Evolutionary conservation across 2,329 filamentous ascomycete species (phyloP).

Genomic region (Ceratocystis papillata): DNA sequence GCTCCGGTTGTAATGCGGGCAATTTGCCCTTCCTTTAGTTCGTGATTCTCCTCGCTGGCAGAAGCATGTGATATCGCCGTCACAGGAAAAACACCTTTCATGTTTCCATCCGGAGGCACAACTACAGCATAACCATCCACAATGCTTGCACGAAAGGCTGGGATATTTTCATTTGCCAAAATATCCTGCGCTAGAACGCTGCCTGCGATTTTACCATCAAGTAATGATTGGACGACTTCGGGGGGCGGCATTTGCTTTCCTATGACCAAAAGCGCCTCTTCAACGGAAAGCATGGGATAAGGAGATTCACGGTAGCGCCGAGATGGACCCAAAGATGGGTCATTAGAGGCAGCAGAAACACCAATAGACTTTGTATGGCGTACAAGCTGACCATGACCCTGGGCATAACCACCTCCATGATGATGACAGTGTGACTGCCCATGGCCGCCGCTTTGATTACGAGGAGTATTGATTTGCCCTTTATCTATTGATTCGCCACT

Average conservation of each 20-base stretch:
- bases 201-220: constrained; percentile 58
- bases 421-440: constrained; percentile 38
- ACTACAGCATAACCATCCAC: constrained; percentile 92
- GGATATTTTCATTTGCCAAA: constrained; percentile 67
- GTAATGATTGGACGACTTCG: constrained; percentile 44
- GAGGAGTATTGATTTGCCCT: constrained; percentile 44
- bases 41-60: constrained; percentile 50
- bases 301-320: constrained; percentile 74
- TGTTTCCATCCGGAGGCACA: constrained; percentile 48
- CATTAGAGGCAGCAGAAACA: constrained; percentile 48
- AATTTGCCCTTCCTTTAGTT: constrained; percentile 60
- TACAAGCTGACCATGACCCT: constrained; percentile 54
- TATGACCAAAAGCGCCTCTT: constrained; percentile 66
- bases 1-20: constrained; percentile 91
- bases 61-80: constrained; percentile 77
- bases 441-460: constrained; percentile 46
- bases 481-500: constrained; percentile 54
- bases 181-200: constrained; percentile 76
- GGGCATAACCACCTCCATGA: constrained; percentile 48
- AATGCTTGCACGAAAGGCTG: constrained; percentile 88
- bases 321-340: constrained; percentile 50
- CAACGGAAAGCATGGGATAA: constrained; percentile 81
- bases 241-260: constrained; percentile 59
- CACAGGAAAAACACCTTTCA: constrained; percentile 77
- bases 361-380: constrained; percentile 58